These are phyloP conservation scores for Pseudocercospora macadamiae DNA, from an alignment of 2,329 filamentous ascomycete species.

Conservation along the genomic window DNA sequence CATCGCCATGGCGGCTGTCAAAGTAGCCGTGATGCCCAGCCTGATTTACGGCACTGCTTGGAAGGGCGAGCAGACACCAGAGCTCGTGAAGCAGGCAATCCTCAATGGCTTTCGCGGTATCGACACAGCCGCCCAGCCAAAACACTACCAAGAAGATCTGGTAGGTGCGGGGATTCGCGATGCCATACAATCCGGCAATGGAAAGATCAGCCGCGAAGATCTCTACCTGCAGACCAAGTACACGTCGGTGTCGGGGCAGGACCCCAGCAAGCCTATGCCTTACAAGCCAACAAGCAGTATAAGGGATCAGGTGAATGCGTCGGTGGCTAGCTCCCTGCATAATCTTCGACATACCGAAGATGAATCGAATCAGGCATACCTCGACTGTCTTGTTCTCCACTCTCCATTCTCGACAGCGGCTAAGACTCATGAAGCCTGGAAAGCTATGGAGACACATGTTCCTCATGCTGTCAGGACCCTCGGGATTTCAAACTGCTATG, in stretches of 20 bases:
- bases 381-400: conserved; percentile 64
- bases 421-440: conserved; percentile 67
- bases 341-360: conserved; percentile 56
- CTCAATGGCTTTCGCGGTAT: conserved; percentile 70
- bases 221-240: conserved; percentile 86
- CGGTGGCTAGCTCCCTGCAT: conserved; percentile 66
- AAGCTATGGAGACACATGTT: conserved; percentile 66
- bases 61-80: conserved; percentile 71
- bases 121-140: conserved; percentile 75
- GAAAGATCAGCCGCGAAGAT: conserved; percentile 58
- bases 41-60: conserved; percentile 83
- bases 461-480: conserved; percentile 66
- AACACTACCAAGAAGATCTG: conserved; percentile 74
- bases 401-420: conserved; percentile 56
- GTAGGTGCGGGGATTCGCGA: conserved; percentile 68
- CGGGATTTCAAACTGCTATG: conserved; percentile 75
- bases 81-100: conserved; percentile 70
- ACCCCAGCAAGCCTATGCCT: conserved; percentile 61
- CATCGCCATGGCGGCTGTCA: conserved; percentile 20
- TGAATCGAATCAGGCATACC: conserved; percentile 50
- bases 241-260: conserved; percentile 66
- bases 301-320: conserved; percentile 66
- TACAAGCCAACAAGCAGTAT: conserved; percentile 64
- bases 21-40: conserved; percentile 37
- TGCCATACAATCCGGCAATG: conserved; percentile 61